Percentiles rank a stretch among this genome's conserved stretches.
phyloP scores from a whole-genome alignment of 768 basidiomycete genomes.

The Psilocybe azurescens region DNA sequence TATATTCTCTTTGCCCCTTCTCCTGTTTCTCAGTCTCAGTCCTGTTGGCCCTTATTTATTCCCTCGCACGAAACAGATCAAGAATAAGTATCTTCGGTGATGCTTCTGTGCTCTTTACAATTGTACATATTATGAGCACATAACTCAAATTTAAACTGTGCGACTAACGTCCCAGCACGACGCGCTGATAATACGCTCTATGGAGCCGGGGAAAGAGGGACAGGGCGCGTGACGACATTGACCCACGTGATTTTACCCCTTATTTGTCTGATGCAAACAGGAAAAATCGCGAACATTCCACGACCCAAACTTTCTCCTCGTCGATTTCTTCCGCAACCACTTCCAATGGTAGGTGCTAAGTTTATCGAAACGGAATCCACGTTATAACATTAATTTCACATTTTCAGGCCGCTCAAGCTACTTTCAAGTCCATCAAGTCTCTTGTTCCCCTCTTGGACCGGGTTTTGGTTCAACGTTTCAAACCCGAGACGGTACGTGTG shows the following conservation, averaged over 20 bases:
- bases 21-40: too few relatives aligned
- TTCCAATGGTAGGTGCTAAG: conserved; percentile 17
- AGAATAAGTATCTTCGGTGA: too few relatives aligned
- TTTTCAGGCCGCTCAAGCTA: conserved; percentile 79
- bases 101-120: too few relatives aligned
- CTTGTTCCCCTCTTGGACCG: conserved; percentile 93
- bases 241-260: not conserved
- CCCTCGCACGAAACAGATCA: too few relatives aligned
- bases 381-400: not conserved
- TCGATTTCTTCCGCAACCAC: conserved; percentile 6
- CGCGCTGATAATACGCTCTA: too few relatives aligned
- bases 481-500: conserved; percentile 88
- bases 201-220: too few relatives aligned
- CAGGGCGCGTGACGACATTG: too few relatives aligned
- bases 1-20: too few relatives aligned
- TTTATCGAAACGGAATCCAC: not conserved
- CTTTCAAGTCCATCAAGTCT: conserved; percentile 94
- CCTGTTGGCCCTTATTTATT: too few relatives aligned
- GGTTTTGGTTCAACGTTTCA: conserved; percentile 96
- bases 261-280: conserved; percentile 21
- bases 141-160: too few relatives aligned
- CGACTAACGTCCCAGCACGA: too few relatives aligned
- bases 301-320: conserved; percentile 10
- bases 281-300: conserved; percentile 35
- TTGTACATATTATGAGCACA: too few relatives aligned